A percentile compares a stretch with the other conserved stretches of the same genome.
These are phyloP conservation scores for Ceratorhiza oryzae-sativae DNA, from an alignment of 1,284 basidiomycete species.

Conservation along the genomic window DNA sequence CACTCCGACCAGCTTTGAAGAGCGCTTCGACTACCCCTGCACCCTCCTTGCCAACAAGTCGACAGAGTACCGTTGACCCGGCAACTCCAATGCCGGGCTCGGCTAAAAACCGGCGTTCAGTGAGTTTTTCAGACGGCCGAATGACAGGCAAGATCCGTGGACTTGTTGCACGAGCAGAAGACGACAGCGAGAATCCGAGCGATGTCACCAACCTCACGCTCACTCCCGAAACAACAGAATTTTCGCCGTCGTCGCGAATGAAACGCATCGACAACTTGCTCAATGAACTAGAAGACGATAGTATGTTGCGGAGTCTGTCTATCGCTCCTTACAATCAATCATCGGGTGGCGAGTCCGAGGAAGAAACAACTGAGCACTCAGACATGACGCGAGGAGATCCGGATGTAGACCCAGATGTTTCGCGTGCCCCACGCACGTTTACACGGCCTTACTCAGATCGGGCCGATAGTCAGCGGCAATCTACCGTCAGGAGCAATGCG, in stretches of 20 bases:
- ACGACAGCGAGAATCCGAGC: conserved; percentile 29
- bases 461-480: conserved; percentile 12
- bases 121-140: conserved; percentile 94
- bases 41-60: conserved; percentile 45
- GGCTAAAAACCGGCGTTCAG: conserved; percentile 68
- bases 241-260: conserved; percentile 22
- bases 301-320: conserved; percentile 40
- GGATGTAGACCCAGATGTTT: conserved; percentile 24
- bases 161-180: conserved; percentile 49
- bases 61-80: conserved; percentile 38
- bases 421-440: conserved; percentile 1
- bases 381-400: conserved; percentile 33
- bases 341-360: conserved; percentile 29
- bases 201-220: conserved; percentile 40
- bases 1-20: conserved; percentile 51
- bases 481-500: conserved; percentile 57
- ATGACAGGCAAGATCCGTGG: conserved; percentile 82
- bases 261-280: conserved; percentile 35
- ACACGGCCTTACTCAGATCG: conserved; percentile 32
- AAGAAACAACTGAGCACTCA: conserved; percentile 36
- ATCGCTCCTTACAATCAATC: conserved; percentile 32
- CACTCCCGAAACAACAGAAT: conserved; percentile 32
- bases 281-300: conserved; percentile 41
- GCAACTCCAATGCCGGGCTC: conserved; percentile 41
- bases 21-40: conserved; percentile 48